These are phyloP conservation scores for Fraxinus sp. DNA, from an alignment of 305 asterid species.

Conservation along the genomic window DNA sequence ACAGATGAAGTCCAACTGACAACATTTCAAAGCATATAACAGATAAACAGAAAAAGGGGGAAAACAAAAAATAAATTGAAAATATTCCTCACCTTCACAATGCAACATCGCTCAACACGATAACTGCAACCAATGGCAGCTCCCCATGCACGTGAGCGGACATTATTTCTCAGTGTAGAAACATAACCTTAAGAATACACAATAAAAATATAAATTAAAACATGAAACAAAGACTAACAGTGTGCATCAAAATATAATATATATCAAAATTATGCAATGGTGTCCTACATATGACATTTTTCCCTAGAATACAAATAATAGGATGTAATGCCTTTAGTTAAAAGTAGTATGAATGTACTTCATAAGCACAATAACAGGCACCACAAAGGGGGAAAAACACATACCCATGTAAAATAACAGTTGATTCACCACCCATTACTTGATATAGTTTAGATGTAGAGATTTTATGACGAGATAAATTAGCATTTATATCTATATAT, in stretches of 20 bases:
- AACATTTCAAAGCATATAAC: conserved; percentile 15
- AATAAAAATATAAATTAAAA: conserved; percentile 11
- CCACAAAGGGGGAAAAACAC: neutral
- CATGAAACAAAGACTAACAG: neutral
- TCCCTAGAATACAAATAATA: conserved; percentile 7
- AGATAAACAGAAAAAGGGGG: neutral
- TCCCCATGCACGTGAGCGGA: conserved; percentile 98
- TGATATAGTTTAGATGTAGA: conserved; percentile 10
- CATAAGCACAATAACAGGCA: conserved; percentile 20
- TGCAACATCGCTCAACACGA: conserved; percentile 84
- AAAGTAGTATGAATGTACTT: conserved; percentile 11
- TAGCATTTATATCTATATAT: neutral
- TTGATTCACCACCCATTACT: neutral
- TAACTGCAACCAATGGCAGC: conserved; percentile 94
- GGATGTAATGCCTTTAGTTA: conserved; percentile 22
- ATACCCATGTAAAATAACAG: neutral
- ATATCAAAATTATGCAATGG: conserved; percentile 10
- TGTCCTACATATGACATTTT: conserved; percentile 6
- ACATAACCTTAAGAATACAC: conserved; percentile 56
- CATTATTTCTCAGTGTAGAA: conserved; percentile 89
- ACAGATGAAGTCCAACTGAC: conserved; percentile 2
- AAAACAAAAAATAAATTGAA: neutral
- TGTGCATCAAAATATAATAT: conserved; percentile 1
- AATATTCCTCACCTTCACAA: conserved; percentile 64
- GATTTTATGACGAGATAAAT: neutral